Evolutionary conservation across 768 basidiomycete species (phyloP), one percentile per base, ranked within the genome.

Genomic region (Tulasnella sp.): DNA sequence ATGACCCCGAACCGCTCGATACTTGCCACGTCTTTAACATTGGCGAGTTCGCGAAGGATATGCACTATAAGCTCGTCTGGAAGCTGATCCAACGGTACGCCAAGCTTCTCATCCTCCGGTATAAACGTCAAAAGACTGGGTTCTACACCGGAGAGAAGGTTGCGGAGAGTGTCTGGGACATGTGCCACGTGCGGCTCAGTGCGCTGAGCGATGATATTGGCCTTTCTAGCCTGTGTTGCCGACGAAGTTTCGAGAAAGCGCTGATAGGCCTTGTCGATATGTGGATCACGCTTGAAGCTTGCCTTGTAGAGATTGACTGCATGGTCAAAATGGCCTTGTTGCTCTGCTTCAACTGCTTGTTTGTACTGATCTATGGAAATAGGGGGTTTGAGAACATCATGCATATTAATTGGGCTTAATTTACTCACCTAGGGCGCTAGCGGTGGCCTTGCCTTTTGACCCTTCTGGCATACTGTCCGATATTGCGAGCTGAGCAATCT

Each of bases 1-100:
- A 87, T 80, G 19, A 71, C 65, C 0, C 81, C 92, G 66, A 96
- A 92, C 8, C 85, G 78, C 68, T 92, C 92, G 34, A 94, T 72
- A 22, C 81, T 70, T 2, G 78, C 76, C 1, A 78, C 74, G 65
- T 89, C 84, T 29, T 41, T 51, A 1, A 30, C 31, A 4, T 30
- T 27, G 22, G 63, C 60, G 42, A 94, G 73, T 61, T 75, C 75
- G 29, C 76, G 72, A n/a, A 93, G 70, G 54, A 92, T 77, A 42
- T 75, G 68, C 30, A 89, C 71, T 29, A 94, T 65, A 10, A 94
- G 66, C 68, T 96, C 92, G 34, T 85, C 80, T 4, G 92, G 92
- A 8, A 94, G 70, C 1, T 68, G 66, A 48, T 76, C 75, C 17
- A 96, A 65, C 11, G 78, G 75, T 0, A 80, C 71, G 1, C 76